Conservation (phyloP, 139 green algal genomes). For the Pleodorina starrii region DNA sequence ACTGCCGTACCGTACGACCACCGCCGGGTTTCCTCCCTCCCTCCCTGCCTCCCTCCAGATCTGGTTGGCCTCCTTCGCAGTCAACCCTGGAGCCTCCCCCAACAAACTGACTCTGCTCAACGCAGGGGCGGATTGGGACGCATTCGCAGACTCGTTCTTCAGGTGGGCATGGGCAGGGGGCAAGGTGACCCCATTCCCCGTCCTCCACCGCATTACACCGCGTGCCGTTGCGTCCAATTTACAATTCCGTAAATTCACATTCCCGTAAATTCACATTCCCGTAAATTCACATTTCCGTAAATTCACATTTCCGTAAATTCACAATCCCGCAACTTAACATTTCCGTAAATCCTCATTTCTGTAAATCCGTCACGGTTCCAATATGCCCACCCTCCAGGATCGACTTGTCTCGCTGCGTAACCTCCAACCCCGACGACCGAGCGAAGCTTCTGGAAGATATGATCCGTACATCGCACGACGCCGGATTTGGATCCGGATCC, state of each 20-base stretch:
- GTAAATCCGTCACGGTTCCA: too few species aligned
- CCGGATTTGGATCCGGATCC: neutral
- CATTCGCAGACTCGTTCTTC: constrained; percentile 12
- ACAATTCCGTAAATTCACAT: too few species aligned
- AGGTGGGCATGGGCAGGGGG: neutral
- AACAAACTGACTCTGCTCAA: constrained; percentile 17
- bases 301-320: too few species aligned
- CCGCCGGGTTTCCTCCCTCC: neutral
- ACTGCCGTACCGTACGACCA: neutral
- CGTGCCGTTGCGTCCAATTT: too few species aligned
- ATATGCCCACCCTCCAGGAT: neutral
- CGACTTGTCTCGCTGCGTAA: constrained; percentile 1
- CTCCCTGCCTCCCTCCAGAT: neutral
- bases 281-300: too few species aligned
- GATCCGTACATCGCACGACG: neutral
- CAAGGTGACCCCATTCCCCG: too few species aligned
- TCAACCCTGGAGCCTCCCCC: neutral
- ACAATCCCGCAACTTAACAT: too few species aligned
- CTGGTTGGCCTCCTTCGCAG: neutral
- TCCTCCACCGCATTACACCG: too few species aligned
- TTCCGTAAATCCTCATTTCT: too few species aligned
- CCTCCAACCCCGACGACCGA: neutral
- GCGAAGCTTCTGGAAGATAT: constrained; percentile 20
- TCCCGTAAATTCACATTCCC: too few species aligned
- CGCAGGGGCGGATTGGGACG: neutral